These are phyloP conservation scores for Populus trichocarpa DNA, from an alignment of 441 rosid species.

Conservation along the genomic window DNA sequence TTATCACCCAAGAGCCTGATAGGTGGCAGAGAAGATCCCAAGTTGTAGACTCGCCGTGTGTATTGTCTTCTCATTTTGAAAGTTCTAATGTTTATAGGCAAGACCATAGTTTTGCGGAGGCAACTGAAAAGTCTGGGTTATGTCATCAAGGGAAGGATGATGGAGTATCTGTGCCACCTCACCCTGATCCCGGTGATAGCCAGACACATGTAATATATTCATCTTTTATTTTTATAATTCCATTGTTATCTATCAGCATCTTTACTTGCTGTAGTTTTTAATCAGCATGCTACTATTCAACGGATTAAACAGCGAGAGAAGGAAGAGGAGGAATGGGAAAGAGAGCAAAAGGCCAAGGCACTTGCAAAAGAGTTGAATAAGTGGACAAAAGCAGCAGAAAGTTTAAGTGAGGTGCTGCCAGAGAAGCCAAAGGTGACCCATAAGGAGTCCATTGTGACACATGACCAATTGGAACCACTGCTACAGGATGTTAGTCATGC, in stretches of 20 bases:
- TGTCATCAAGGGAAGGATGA: conserved; percentile 35
- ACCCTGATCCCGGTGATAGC: conserved; percentile 47
- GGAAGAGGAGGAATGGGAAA: conserved; percentile 86
- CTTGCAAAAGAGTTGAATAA: conserved; percentile 79
- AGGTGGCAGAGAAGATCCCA: conserved; percentile 40
- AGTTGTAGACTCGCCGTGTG: conserved; percentile 28
- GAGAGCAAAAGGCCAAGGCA: conserved; percentile 86
- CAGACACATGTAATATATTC: conserved; percentile 44
- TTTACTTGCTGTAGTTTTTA: conserved; percentile 22
- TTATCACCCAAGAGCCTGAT: conserved; percentile 45
- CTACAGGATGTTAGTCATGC: conserved; percentile 32
- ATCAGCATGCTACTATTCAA: conserved; percentile 66
- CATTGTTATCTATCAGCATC: conserved; percentile 18
- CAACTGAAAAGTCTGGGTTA: conserved; percentile 32
- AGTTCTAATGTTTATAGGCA: conserved; percentile 35
- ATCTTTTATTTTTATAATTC: conserved; percentile 12
- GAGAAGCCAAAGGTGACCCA: conserved; percentile 30
- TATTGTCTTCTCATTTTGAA: conserved; percentile 34
- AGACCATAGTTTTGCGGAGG: conserved; percentile 29
- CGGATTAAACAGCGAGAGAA: conserved; percentile 60
- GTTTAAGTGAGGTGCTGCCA: conserved; percentile 27
- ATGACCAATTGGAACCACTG: conserved; percentile 23
- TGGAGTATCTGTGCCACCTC: conserved; percentile 35
- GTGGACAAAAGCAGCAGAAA: conserved; percentile 52
- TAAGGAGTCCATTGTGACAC: conserved; percentile 22